Evolutionary conservation across 2,329 filamentous ascomycete species (phyloP).

Genomic region (Zalaria obscura): DNA sequence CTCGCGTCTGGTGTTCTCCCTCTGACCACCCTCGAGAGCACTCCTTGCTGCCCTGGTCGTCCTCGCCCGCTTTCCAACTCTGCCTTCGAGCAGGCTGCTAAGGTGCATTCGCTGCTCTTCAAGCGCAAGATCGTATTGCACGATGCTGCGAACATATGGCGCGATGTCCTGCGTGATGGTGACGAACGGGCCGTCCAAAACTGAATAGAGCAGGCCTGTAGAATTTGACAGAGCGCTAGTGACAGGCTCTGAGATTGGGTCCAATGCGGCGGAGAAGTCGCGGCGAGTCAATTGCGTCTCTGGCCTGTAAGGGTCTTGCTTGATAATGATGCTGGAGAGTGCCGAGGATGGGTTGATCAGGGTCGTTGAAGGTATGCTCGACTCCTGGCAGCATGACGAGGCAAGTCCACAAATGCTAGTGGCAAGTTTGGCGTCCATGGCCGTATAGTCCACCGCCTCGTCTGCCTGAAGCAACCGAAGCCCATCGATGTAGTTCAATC

Average conservation of each 20-base stretch:
- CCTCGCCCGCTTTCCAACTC: constrained; percentile 40
- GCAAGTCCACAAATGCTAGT: constrained; percentile 15
- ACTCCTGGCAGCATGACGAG: constrained; percentile 1
- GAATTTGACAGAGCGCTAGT: constrained; percentile 12
- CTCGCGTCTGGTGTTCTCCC: constrained; percentile 53
- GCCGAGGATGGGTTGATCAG: constrained; percentile 9
- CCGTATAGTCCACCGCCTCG: constrained; percentile 28
- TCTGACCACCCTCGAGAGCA: constrained; percentile 57
- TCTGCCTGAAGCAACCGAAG: constrained; percentile 40
- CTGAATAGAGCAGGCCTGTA: constrained; percentile 47
- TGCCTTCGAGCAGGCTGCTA: constrained; percentile 14
- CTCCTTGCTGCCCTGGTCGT: constrained; percentile 63
- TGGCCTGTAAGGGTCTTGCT: constrained; percentile 12
- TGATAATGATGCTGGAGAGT: constrained; percentile 4
- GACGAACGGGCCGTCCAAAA: constrained; percentile 58
- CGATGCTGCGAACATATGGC: constrained; percentile 79
- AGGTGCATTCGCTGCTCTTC: constrained; percentile 54
- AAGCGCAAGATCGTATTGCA: constrained; percentile 58
- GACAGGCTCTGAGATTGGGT: constrained; percentile 32
- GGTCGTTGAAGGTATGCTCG: constrained; percentile 9
- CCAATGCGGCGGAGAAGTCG: constrained; percentile 35
- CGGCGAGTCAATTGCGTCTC: constrained; percentile 18
- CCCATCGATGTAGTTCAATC: constrained; percentile 39
- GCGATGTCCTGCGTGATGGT: constrained; percentile 65
- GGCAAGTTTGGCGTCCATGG: constrained; percentile 19